phyloP scores from a whole-genome alignment of 495 filamentous ascomycete species.

The Penicillium angulare region DNA sequence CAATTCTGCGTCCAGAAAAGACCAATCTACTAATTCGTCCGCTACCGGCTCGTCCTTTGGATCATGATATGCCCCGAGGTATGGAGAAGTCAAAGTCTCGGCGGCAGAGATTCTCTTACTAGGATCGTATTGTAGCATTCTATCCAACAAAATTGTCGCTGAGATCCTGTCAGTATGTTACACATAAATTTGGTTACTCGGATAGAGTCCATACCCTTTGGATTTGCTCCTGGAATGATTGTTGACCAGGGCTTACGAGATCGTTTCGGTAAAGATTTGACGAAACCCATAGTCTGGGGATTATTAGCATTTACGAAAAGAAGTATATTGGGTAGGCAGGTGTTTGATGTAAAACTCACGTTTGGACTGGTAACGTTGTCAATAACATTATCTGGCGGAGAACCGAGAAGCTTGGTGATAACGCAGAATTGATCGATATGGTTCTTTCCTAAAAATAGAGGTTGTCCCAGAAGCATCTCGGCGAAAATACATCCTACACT shows the following conservation, averaged over 20 bases:
- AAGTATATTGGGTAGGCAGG: too few relatives aligned
- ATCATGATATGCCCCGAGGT: slow-evolving; percentile 94
- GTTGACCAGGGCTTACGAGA: slow-evolving; percentile 81
- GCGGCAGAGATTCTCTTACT: slow-evolving; percentile 80
- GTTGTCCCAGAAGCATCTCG: slow-evolving; percentile 96
- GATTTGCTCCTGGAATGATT: slow-evolving; percentile 89
- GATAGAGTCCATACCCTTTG: slow-evolving; percentile 57
- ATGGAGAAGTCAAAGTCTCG: slow-evolving; percentile 79
- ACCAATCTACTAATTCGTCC: slow-evolving; percentile 97
- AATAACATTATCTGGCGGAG: slow-evolving; percentile 93
- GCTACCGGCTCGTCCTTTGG: slow-evolving; percentile 91
- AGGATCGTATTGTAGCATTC: slow-evolving; percentile 95
- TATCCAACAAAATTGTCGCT: slow-evolving; percentile 90
- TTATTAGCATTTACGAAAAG: neutral
- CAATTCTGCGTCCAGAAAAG: slow-evolving; percentile 94
- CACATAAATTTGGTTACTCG: neutral
- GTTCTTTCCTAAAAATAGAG: slow-evolving; percentile 95
- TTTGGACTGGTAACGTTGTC: slow-evolving; percentile 96
- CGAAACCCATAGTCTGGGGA: slow-evolving; percentile 82
- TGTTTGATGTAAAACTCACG: slow-evolving; percentile 51
- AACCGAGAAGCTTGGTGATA: slow-evolving; percentile 93
- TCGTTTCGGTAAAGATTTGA: slow-evolving; percentile 89
- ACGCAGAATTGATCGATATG: slow-evolving; percentile 99
- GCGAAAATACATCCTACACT: slow-evolving; percentile 98
- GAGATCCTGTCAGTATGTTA: slow-evolving; percentile 5